Percentiles rank a stretch among this genome's conserved stretches.
Conservation (phyloP, 108 stramenopile species). For the Nitzschia inconspicua region DNA sequence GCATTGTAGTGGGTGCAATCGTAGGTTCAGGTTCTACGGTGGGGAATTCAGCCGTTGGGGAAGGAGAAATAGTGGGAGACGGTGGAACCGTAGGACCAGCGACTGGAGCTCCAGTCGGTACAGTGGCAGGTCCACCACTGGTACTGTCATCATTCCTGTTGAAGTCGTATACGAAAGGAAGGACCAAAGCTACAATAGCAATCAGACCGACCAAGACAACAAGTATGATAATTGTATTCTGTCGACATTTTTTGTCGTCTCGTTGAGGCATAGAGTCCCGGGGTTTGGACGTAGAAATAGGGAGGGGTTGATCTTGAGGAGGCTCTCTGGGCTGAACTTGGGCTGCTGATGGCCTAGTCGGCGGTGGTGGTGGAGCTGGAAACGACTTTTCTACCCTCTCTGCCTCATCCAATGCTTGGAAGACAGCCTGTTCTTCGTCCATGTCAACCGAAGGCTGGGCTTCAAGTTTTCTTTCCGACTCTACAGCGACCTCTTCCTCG, state of each 20-base stretch:
- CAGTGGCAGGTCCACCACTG: too few species aligned
- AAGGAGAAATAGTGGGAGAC: background rate
- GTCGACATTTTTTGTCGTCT: background rate
- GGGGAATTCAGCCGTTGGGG: background rate
- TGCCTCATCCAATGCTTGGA: conserved; percentile 17
- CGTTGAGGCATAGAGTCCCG: too few species aligned
- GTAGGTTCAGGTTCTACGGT: conserved; percentile 8
- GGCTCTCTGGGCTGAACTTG: background rate
- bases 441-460: background rate
- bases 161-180: conserved; percentile 21
- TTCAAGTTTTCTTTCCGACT: background rate
- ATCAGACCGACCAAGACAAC: background rate
- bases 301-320: too few species aligned
- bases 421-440: conserved; percentile 8
- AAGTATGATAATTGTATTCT: conserved; percentile 3
- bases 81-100: conserved; percentile 1
- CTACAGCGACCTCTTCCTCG: conserved; percentile 1
- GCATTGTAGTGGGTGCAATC: conserved; percentile 9
- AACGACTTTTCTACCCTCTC: background rate
- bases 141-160: background rate
- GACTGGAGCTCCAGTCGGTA: background rate
- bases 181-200: conserved; percentile 16
- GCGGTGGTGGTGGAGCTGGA: background rate
- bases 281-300: background rate
- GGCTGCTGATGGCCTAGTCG: background rate